Evolutionary conservation across 805 yeast genomes (phyloP).

Genomic region (Ogataea paraovalis): DNA sequence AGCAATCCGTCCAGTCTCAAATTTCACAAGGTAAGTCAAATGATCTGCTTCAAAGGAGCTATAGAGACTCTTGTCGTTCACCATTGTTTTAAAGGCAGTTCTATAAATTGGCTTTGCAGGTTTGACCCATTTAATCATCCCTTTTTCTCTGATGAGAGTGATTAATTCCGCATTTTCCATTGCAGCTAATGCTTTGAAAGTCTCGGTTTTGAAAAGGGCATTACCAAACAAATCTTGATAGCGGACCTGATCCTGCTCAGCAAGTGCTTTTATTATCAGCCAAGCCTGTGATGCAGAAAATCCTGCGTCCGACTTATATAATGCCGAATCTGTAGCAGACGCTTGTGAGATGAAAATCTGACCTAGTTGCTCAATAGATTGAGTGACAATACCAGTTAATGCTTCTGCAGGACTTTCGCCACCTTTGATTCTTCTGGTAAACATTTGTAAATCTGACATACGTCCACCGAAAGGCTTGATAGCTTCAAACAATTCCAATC

Average conservation of each 20-base stretch:
- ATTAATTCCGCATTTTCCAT: conserved; percentile 80
- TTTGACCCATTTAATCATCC: conserved; percentile 57
- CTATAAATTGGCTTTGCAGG: conserved; percentile 84
- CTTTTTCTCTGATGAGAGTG: conserved; percentile 68
- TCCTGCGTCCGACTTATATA: conserved; percentile 26
- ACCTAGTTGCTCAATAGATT: conserved; percentile 82
- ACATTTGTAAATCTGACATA: conserved; percentile 88
- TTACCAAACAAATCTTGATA: conserved; percentile 51
- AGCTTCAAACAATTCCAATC: conserved; percentile 44
- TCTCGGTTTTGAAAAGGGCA: conserved; percentile 57
- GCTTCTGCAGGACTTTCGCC: conserved; percentile 85
- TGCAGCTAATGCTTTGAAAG: conserved; percentile 54
- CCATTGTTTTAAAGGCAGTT: conserved; percentile 72
- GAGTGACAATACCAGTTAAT: conserved; percentile 70
- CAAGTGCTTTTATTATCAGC: conserved; percentile 67
- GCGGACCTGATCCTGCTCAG: conserved; percentile 41
- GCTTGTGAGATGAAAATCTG: conserved; percentile 52
- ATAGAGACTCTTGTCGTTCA: conserved; percentile 50
- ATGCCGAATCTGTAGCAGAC: conserved; percentile 31
- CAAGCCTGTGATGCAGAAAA: conserved; percentile 84
- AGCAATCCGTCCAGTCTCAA: conserved; percentile 59
- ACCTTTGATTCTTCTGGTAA: conserved; percentile 78
- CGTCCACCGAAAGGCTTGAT: conserved; percentile 88
- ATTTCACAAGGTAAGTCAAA: conserved; percentile 46
- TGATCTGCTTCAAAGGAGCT: conserved; percentile 64